Conservation (phyloP, 169 alveolate genomes). For the Plasmodium reichenowi region DNA sequence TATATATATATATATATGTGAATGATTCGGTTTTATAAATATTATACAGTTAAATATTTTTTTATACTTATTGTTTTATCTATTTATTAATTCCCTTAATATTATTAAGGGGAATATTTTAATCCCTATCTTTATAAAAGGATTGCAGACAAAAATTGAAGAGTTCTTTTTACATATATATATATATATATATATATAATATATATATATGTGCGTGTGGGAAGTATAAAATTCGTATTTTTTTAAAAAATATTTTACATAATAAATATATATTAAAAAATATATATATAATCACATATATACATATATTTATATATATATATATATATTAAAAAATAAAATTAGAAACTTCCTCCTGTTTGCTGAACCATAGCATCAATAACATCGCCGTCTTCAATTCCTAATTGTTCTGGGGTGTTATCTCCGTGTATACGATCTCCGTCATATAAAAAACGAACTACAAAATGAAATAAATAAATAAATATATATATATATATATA, state of each 20-base stretch:
- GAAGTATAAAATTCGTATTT: too few relatives aligned
- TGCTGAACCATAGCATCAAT: slow-evolving; percentile 99
- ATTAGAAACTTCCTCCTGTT: slow-evolving; percentile 92
- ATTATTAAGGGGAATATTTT: too few relatives aligned
- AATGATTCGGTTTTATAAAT: too few relatives aligned
- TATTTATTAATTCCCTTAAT: too few relatives aligned
- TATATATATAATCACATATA: neutral
- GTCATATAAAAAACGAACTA: slow-evolving; percentile 97
- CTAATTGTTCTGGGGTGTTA: slow-evolving; percentile 95
- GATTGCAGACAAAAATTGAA: too few relatives aligned
- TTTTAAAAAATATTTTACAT: too few relatives aligned
- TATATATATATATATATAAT: neutral
- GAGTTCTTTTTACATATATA: neutral
- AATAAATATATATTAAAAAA: too few relatives aligned
- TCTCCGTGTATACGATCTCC: slow-evolving; percentile 97
- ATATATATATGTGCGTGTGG: neutral
- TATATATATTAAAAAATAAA: slow-evolving; percentile 20
- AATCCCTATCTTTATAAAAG: too few relatives aligned
- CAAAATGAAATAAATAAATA: slow-evolving; percentile 10
- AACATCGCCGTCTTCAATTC: slow-evolving; percentile 97
- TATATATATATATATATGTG: too few relatives aligned
- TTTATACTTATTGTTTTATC: too few relatives aligned
- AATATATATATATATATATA: neutral
- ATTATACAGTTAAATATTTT: too few relatives aligned
- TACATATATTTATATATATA: neutral